A percentile compares a stretch with the other conserved stretches of the same genome.
These are phyloP conservation scores for Penicillium crystallinum DNA, from an alignment of 495 filamentous ascomycete genomes.

Conservation along the genomic window DNA sequence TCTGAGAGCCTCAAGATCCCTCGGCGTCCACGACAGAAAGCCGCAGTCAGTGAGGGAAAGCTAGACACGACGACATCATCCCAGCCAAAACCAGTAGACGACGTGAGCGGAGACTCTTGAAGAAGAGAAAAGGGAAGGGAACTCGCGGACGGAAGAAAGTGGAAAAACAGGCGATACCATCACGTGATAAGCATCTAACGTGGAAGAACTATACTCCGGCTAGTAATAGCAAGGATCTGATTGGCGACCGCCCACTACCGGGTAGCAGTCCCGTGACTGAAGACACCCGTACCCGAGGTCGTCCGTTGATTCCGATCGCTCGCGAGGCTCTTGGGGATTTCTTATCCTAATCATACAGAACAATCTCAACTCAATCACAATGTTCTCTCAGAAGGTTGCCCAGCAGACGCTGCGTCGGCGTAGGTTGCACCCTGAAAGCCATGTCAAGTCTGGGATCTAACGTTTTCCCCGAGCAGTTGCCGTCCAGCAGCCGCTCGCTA, in stretches of 20 bases:
- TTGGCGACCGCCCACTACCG: slow-evolving; percentile 23
- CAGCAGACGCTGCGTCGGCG: slow-evolving; percentile 65
- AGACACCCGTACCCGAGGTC: slow-evolving; percentile 38
- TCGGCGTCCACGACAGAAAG: slow-evolving; percentile 46
- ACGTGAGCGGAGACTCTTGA: slow-evolving; percentile 47
- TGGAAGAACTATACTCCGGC: slow-evolving; percentile 38
- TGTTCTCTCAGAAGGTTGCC: slow-evolving; percentile 62
- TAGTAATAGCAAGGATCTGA: slow-evolving; percentile 33
- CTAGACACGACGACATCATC: slow-evolving; percentile 43
- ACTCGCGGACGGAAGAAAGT: slow-evolving; percentile 6
- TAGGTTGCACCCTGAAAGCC: slow-evolving; percentile 34
- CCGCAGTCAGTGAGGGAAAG: slow-evolving; percentile 42
- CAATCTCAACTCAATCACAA: slow-evolving; percentile 34
- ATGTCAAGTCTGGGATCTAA: slow-evolving; percentile 3
- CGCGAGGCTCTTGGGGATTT: slow-evolving; percentile 15
- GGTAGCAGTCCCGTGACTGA: slow-evolving; percentile 28
- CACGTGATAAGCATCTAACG: slow-evolving; percentile 5
- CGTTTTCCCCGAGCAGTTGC: slow-evolving; percentile 34
- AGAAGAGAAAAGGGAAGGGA: slow-evolving; percentile 22
- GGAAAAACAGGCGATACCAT: slow-evolving; percentile 16
- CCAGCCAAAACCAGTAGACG: slow-evolving; percentile 27
- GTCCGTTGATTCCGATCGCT: slow-evolving; percentile 33
- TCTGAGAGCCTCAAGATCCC: slow-evolving; percentile 41
- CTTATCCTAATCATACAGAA: slow-evolving; percentile 13
- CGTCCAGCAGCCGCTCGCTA: slow-evolving; percentile 46